Evolutionary conservation across 306 rosid genomes (phyloP).

Genomic region (Erythrophleum fordii): DNA sequence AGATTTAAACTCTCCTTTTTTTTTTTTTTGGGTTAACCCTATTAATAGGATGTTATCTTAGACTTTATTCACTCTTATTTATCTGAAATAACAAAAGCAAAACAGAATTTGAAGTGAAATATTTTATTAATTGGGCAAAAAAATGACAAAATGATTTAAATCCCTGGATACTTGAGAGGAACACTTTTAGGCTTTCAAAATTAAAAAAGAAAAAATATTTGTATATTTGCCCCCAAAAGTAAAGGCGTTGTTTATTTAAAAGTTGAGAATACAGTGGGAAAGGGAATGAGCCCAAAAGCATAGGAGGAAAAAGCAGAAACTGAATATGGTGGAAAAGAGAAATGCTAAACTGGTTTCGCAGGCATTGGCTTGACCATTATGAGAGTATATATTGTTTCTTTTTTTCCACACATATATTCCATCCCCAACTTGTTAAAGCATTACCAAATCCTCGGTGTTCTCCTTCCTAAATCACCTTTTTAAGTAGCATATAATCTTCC

Average conservation of each 20-base stretch:
- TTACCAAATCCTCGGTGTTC: neutral
- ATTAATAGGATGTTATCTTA: neutral
- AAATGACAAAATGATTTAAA: neutral
- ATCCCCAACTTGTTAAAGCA: neutral
- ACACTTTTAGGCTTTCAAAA: neutral
- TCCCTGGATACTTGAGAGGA: neutral
- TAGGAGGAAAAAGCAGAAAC: constrained; percentile 28
- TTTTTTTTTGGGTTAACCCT: neutral
- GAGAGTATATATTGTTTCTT: neutral
- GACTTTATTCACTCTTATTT: too few species aligned
- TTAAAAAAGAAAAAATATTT: neutral
- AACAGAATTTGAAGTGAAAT: too few species aligned
- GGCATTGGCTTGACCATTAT: constrained; percentile 43
- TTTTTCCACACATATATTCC: neutral
- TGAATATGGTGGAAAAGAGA: constrained; percentile 41
- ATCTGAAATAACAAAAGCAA: too few species aligned
- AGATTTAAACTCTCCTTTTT: neutral
- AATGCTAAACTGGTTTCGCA: constrained; percentile 47
- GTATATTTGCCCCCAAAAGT: too few species aligned
- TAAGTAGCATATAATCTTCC: neutral
- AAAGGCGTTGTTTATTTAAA: neutral
- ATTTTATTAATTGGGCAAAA: too few species aligned
- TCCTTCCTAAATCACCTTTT: neutral
- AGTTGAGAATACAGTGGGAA: neutral
- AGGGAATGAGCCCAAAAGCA: constrained; percentile 34